Conservation (phyloP, 2,329 filamentous ascomycete species). For the Sporothrix globosa region DNA sequence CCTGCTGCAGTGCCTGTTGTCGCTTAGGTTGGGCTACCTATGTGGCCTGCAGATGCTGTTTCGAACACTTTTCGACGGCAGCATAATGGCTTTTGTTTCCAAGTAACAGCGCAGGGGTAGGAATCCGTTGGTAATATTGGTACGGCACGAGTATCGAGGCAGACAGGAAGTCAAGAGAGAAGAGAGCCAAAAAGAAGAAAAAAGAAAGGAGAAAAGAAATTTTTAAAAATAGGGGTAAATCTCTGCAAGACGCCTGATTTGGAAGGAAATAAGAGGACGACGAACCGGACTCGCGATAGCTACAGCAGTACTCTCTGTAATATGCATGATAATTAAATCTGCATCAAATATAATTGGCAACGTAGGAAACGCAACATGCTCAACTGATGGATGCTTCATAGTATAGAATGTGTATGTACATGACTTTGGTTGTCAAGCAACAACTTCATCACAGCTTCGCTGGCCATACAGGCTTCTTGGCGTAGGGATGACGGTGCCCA, state of each 20-base stretch:
- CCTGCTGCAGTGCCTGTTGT: not conserved
- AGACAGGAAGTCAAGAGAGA: not conserved
- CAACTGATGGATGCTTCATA: not conserved
- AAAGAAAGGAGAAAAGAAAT: not conserved
- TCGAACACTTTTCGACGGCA: not conserved
- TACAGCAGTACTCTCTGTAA: not conserved
- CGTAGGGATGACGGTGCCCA: conserved; percentile 31
- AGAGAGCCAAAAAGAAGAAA: not conserved
- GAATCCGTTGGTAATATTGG: not conserved
- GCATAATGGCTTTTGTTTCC: not conserved
- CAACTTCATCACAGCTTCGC: conserved; percentile 23
- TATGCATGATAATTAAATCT: not conserved
- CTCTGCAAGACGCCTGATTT: not conserved
- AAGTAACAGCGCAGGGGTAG: not conserved
- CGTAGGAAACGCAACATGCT: not conserved
- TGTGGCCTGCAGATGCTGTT: not conserved
- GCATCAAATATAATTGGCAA: not conserved
- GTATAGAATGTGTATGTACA: not conserved
- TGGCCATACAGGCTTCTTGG: conserved; percentile 32
- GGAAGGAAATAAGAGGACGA: not conserved
- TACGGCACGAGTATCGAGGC: not conserved
- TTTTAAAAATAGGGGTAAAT: not conserved
- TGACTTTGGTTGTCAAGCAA: not conserved
- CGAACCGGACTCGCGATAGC: not conserved
- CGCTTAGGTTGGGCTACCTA: not conserved